Base-by-base conservation (phyloP, 805 yeast species). In the Starmerella bombi region DNA sequence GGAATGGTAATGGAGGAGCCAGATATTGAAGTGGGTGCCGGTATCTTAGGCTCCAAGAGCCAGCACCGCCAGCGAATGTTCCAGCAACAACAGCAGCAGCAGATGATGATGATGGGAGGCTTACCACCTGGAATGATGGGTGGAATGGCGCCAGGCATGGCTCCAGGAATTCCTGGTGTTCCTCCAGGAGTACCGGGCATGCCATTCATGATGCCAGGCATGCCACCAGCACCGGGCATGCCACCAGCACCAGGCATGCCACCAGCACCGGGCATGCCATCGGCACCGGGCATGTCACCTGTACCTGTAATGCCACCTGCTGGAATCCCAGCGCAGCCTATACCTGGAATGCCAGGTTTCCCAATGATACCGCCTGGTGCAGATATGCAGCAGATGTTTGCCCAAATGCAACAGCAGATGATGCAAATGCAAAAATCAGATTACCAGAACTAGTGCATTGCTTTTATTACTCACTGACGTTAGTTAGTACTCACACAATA, bases 1-100 rank as follows among this genome's bases (percentile, higher is more conserved):
- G 94, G 94, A 38, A 63, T 83, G 54, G 82, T 78, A 14, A 74
- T 91, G 57, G 97, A 91, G 59, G 98, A 91, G 62, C 98, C 98
- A 3, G 98, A 91, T 63, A 91, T 88, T 53, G 95, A 86, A 59
- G 82, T 91, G 40, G 97, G 97, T 37, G 76, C 83, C 36, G 96
- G 96, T 47, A 81, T 83, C 37, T 79, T 94, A 1, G 40, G 47
- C 22, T 33, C 46, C 9, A 34, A 35, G 37, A 38, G 32, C 29
- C 32, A 31, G 32, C 43, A 37, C 23, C 32, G 48, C 9, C 43
- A 37, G 31, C 25, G 33, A 5, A 21, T 34, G 37, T 27, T 41
- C 40, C 46, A 37, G 30, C 40, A 40, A 40, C 48, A 44, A 29
- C 48, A 44, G 43, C 41, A 37, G 30, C 30, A 34, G 39, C 30